Evolutionary conservation across 2,329 filamentous ascomycete genomes (phyloP).

Genomic region (Fusarium udum): DNA sequence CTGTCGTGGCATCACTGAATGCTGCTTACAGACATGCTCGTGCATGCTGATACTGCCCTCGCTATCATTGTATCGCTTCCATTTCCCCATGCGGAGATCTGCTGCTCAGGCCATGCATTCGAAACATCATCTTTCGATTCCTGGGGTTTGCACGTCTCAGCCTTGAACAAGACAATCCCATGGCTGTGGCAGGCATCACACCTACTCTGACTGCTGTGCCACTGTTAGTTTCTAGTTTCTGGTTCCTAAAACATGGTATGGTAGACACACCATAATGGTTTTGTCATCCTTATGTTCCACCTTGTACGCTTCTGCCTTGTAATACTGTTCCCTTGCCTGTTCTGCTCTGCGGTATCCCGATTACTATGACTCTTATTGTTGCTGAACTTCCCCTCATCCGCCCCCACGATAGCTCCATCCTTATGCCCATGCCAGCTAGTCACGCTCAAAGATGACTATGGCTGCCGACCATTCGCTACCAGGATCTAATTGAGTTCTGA

Average conservation of each 20-base stretch:
- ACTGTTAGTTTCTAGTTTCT: slow-evolving; percentile 11
- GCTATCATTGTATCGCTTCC: slow-evolving; percentile 24
- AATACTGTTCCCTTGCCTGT: slow-evolving; percentile 14
- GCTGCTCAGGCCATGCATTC: slow-evolving; percentile 16
- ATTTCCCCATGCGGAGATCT: slow-evolving; percentile 32
- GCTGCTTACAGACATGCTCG: slow-evolving; percentile 19
- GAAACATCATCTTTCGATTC: slow-evolving; percentile 23
- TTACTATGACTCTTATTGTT: background rate
- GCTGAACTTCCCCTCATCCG: slow-evolving; percentile 13
- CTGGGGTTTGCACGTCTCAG: slow-evolving; percentile 25
- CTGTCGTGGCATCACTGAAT: slow-evolving; percentile 27
- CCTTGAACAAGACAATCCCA: slow-evolving; percentile 9
- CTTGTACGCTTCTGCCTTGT: slow-evolving; percentile 1
- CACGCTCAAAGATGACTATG: slow-evolving; percentile 25
- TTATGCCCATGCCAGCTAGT: slow-evolving; percentile 13
- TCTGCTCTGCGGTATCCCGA: background rate
- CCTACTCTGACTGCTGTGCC: slow-evolving; percentile 21
- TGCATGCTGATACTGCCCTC: slow-evolving; percentile 13
- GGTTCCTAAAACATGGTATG: background rate
- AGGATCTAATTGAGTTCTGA: slow-evolving; percentile 15
- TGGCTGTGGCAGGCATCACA: slow-evolving; percentile 34
- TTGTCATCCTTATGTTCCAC: slow-evolving; percentile 1
- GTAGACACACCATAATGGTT: slow-evolving; percentile 6
- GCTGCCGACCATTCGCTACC: slow-evolving; percentile 14
- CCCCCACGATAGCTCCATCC: slow-evolving; percentile 2